Conservation (phyloP, 305 asterid species). For the Plantago lanceolata region DNA sequence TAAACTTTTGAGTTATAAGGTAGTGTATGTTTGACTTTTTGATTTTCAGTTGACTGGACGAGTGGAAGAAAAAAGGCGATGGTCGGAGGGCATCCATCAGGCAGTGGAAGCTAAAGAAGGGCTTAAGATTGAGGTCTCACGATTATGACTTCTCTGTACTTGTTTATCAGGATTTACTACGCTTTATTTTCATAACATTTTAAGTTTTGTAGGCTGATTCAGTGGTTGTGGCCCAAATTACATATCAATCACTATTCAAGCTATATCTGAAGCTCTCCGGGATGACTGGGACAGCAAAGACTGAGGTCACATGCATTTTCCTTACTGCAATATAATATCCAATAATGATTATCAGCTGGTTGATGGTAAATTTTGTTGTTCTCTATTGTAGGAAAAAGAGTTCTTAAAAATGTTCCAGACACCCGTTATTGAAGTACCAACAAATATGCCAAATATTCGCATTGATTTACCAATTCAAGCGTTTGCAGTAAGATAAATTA, state of each 20-base stretch:
- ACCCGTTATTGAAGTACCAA: constrained; percentile 97
- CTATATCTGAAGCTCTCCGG: constrained; percentile 98
- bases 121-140: constrained; percentile 72
- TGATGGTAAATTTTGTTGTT: neutral
- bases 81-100: constrained; percentile 99
- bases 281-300: constrained; percentile 99
- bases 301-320: constrained; percentile 56
- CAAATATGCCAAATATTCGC: constrained; percentile 85
- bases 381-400: constrained; percentile 72
- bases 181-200: constrained; percentile 21
- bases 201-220: constrained; percentile 72
- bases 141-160: constrained; percentile 11
- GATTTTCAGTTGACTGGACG: constrained; percentile 83
- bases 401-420: constrained; percentile 85
- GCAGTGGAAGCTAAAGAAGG: constrained; percentile 99
- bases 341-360: constrained; percentile 17
- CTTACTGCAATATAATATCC: constrained; percentile 8
- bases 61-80: constrained; percentile 94
- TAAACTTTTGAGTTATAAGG: constrained; percentile 17
- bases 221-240: constrained; percentile 97
- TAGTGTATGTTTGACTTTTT: constrained; percentile 11
- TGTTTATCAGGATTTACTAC: constrained; percentile 10
- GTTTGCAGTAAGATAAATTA: constrained; percentile 66
- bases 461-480: constrained; percentile 82
- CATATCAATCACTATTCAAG: constrained; percentile 93